Base-by-base conservation (phyloP, 371 early-diverging fungal genomes). In the Mucor racemosus region DNA sequence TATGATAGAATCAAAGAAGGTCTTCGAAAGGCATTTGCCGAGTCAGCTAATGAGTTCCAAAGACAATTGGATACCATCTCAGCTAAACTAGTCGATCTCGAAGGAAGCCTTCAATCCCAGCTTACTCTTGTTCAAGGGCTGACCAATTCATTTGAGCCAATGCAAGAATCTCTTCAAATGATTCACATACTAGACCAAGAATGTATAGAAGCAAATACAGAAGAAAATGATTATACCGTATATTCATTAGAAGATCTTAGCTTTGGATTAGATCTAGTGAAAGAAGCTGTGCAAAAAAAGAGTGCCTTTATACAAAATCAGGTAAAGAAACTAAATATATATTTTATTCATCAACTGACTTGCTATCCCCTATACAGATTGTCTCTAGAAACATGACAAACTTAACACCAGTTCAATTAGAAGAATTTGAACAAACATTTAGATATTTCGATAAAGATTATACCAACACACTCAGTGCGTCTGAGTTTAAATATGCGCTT, bases 201-300 rank as follows among this genome's bases (percentile, higher is more conserved):
- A 48, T 94, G 95, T 66, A 73, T 78, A 2, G 91, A 92, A 36
- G 97, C 96, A 50, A 89, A 92, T 69, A 92, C 96, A 39, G 97
- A 96, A 77, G 96, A 96, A 76, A 95, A 95, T 71, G 97, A 92
- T 74, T 92, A 94, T 65, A 96, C 97, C 5, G 92, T 95, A 11
- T 95, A 92, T 74, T 88, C 94, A 19, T 85, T 90, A 9, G 95
- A 96, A 46, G 97, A 97, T 72, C 79, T 98, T 10, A 82, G 84
- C 31, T 97, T 96, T 72, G 97, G 97, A 59, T 81, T 92, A 10
- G 90, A 86, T 21, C 73, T 96, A 44, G 80, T 95, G 31, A 86
- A 90, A 59, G 90, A 90, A 68, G 88, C 92, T 2, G 80, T 95
- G 60, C 83, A 84, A 68, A 97, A 96, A 72, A 97, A 96, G 81